phyloP scores from a whole-genome alignment of 495 filamentous ascomycete genomes.

The Neurospora sp. region DNA sequence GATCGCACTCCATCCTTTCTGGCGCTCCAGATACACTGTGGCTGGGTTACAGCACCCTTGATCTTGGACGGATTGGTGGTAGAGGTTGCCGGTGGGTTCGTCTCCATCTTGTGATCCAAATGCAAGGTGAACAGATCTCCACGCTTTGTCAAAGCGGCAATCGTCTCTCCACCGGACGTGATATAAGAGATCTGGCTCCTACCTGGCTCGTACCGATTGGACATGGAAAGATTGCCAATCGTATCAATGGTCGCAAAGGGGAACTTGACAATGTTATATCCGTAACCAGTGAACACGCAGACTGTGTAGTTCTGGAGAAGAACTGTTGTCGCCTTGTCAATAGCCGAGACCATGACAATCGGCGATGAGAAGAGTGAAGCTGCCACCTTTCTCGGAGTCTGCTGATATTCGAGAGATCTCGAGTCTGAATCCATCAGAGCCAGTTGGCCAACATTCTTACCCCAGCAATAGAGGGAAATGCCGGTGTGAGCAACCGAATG shows the following conservation, averaged over 20 bases:
- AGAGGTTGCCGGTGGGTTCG: constrained; percentile 49
- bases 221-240: constrained; percentile 52
- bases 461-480: constrained; percentile 81
- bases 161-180: constrained; percentile 74
- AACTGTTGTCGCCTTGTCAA: constrained; percentile 80
- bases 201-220: constrained; percentile 54
- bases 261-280: constrained; percentile 77
- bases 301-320: constrained; percentile 81
- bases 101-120: constrained; percentile 55
- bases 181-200: constrained; percentile 63
- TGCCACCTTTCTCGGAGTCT: constrained; percentile 74
- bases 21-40: constrained; percentile 76
- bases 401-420: constrained; percentile 73
- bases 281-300: constrained; percentile 87
- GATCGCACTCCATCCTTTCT: constrained; percentile 77
- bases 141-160: constrained; percentile 71
- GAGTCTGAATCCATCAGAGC: constrained; percentile 93
- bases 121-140: constrained; percentile 81
- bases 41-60: constrained; percentile 60
- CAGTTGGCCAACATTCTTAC: constrained; percentile 91
- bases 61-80: constrained; percentile 88
- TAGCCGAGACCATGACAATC: constrained; percentile 75
- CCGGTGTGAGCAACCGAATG: constrained; percentile 84
- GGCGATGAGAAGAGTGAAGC: constrained; percentile 71
- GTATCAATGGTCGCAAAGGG: constrained; percentile 59